These are phyloP conservation scores for Astrocystis sublimbata DNA, from an alignment of 495 filamentous ascomycete genomes.

Conservation along the genomic window DNA sequence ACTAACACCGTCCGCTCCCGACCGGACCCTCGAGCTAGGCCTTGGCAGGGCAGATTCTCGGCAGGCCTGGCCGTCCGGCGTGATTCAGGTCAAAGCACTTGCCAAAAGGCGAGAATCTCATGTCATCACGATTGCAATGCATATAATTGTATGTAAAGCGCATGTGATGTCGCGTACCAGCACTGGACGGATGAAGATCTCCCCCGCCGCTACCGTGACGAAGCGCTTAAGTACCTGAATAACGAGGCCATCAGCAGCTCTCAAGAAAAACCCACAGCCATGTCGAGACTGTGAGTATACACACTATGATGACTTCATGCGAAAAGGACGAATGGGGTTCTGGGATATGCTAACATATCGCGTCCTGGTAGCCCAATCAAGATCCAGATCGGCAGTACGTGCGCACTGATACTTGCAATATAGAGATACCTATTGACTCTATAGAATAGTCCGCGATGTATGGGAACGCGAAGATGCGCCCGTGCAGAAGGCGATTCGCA, in stretches of 20 bases:
- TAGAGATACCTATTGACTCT: no score
- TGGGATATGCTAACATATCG: neutral
- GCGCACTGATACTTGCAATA: no score
- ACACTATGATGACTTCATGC: no score
- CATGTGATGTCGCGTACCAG: neutral
- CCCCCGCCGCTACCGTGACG: neutral
- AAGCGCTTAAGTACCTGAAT: neutral
- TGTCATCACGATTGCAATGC: neutral
- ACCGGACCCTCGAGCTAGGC: neutral
- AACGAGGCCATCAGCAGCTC: neutral
- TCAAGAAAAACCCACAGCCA: neutral
- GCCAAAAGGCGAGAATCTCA: neutral
- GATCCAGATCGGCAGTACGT: slow-evolving; percentile 33
- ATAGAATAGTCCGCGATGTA: slow-evolving; percentile 42
- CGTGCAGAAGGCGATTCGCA: slow-evolving; percentile 23
- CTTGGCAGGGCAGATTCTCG: slow-evolving; percentile 7
- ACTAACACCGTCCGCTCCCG: neutral
- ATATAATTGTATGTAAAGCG: neutral
- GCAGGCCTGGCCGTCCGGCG: neutral
- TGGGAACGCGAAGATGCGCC: slow-evolving; percentile 32
- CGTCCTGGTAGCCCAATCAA: slow-evolving; percentile 35
- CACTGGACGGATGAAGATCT: neutral
- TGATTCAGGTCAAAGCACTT: neutral
- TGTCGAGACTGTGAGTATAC: slow-evolving; percentile 12
- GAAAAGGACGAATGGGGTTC: no score